Percentiles rank a stretch among this genome's conserved stretches.
These are phyloP conservation scores for Diaporthe sp. DNA, from an alignment of 2,329 filamentous ascomycete species.

Conservation along the genomic window DNA sequence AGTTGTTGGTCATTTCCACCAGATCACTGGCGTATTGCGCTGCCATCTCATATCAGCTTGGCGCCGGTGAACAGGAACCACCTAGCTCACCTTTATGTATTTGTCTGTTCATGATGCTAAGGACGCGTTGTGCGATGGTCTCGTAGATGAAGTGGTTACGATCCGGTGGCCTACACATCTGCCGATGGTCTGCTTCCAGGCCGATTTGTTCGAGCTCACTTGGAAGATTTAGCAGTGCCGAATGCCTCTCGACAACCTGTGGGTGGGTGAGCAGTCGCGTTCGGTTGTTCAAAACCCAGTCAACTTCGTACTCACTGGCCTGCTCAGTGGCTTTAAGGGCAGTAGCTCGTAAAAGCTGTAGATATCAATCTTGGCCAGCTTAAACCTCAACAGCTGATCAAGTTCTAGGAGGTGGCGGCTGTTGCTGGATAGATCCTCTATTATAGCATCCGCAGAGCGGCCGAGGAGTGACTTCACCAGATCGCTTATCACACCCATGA, in stretches of 20 bases:
- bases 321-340: not conserved
- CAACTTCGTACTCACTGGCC: not conserved
- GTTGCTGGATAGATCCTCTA: slow-evolving; percentile 28
- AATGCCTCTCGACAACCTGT: slow-evolving; percentile 31
- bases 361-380: slow-evolving; percentile 23
- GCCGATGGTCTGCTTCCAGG: slow-evolving; percentile 31
- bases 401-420: slow-evolving; percentile 30
- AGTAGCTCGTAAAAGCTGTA: slow-evolving; percentile 29
- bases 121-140: slow-evolving; percentile 19
- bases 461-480: slow-evolving; percentile 21
- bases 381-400: slow-evolving; percentile 28
- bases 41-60: not conserved
- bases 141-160: slow-evolving; percentile 26
- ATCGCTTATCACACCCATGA: slow-evolving; percentile 26
- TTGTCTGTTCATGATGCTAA: slow-evolving; percentile 32
- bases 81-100: slow-evolving; percentile 13
- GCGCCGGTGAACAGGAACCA: too few species aligned
- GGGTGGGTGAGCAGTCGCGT: not conserved
- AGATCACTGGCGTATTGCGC: slow-evolving; percentile 30
- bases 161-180: slow-evolving; percentile 19
- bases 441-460: slow-evolving; percentile 17
- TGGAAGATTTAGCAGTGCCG: slow-evolving; percentile 25
- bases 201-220: slow-evolving; percentile 26
- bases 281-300: not conserved
- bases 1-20: slow-evolving; percentile 29